These are phyloP conservation scores for Harringtonia aguacate DNA, from an alignment of 2,329 filamentous ascomycete species.

Conservation along the genomic window DNA sequence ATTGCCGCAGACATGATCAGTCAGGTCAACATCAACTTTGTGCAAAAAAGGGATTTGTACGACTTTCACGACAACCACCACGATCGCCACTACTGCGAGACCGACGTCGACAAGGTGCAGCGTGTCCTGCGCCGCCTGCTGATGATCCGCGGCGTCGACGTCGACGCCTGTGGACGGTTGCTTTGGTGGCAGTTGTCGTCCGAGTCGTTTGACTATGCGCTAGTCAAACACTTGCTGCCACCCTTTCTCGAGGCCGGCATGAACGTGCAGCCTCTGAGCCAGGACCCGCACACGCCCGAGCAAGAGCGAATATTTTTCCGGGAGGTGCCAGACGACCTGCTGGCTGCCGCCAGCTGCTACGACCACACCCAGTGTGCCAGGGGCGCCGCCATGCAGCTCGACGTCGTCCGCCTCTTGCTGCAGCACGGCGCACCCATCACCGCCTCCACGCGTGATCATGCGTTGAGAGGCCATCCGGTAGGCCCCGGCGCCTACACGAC, in stretches of 20 bases:
- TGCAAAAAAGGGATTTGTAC: too few species aligned
- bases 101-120: background rate
- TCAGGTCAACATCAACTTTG: too few species aligned
- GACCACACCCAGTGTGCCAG: too few species aligned
- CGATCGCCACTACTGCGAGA: background rate
- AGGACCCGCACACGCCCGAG: background rate
- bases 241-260: slow-evolving; percentile 3
- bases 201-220: background rate
- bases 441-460: background rate
- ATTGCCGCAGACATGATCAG: too few species aligned
- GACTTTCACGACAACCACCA: slow-evolving; percentile 1
- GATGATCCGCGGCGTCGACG: background rate
- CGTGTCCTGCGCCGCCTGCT: background rate
- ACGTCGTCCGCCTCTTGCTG: too few species aligned
- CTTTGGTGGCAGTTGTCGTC: background rate
- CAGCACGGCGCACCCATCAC: background rate
- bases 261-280: background rate
- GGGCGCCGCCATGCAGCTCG: too few species aligned
- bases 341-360: too few species aligned
- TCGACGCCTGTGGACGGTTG: background rate
- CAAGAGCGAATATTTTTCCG: too few species aligned
- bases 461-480: slow-evolving; percentile 1
- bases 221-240: background rate
- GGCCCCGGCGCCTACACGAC: background rate
- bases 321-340: background rate